Base-by-base conservation (phyloP, 768 basidiomycete species). In the Kwoniella newhampshirensis region DNA sequence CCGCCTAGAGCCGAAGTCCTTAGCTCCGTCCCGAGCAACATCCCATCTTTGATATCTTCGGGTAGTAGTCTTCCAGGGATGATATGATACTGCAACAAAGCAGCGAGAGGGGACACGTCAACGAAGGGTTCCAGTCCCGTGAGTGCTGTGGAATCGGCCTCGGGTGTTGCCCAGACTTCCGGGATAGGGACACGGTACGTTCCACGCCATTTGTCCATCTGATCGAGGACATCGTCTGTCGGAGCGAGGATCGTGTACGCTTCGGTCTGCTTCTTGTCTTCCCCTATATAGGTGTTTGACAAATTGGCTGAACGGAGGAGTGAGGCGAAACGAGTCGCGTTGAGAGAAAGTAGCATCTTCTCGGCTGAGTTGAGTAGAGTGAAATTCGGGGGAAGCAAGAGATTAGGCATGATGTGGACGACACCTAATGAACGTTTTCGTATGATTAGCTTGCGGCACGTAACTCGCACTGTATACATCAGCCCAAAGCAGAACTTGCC, bases 191-290 rank as follows among this genome's bases (percentile, higher is more conserved):
- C 41, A 15, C 49, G 42, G 40, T 35, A 50, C 25, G 13, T 57
- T 3, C 54, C 51, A 4, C 60, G 68, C 67, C 68, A 70, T 28
- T 59, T 45, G 32, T 70, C 72, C 47, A 59, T 60, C 25, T 53
- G 60, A 18, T 72, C 74, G 35, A 97, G 74, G 4, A 94, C 87
- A 52, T 93, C 89, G 74, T 99, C 92, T 44, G 82, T 81, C 0
- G 91, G 91, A 0, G 93, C 96, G 43, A 98, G 85, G 57, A 99
- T 91, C 0, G 96, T 98, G 77, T 86, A 87, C 37, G 84, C 78
- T 27, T 66, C 51, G 1, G 30, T 42, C 5, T 67, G 51, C 17
- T 66, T 61, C 39, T 70, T 60, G 12, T 67, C 60, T 41, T 66
- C 57, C 11, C 71, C 71, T 37, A 78, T 74, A 54, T 79, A 80